Evolutionary conservation across 148 eudicot genomes (phyloP).

Genomic region (Vaccinium myrtillus): DNA sequence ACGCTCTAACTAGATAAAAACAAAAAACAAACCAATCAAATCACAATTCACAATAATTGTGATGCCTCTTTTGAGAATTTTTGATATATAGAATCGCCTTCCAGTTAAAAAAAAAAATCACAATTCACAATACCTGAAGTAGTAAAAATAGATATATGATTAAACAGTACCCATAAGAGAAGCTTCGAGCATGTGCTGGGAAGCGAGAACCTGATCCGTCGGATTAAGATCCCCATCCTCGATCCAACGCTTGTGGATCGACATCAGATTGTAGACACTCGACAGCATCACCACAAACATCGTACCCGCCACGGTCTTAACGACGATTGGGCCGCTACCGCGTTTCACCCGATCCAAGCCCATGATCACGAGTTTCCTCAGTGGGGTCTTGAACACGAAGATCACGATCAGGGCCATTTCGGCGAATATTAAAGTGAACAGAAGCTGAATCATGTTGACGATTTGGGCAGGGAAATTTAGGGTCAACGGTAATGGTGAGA

Average conservation of each 20-base stretch:
- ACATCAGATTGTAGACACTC: constrained; percentile 37
- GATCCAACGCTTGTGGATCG: constrained; percentile 47
- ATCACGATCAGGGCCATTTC: constrained; percentile 55
- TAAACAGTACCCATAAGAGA: constrained; percentile 72
- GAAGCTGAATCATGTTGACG: constrained; percentile 50
- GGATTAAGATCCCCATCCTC: constrained; percentile 56
- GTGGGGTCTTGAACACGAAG: constrained; percentile 72
- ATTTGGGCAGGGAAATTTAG: not conserved
- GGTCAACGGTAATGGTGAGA: not conserved
- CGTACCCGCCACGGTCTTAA: constrained; percentile 66
- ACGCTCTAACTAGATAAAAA: no score
- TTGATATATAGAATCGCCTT: no score
- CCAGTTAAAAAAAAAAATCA: not conserved
- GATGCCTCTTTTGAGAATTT: no score
- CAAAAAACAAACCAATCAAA: not conserved
- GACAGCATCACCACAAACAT: constrained; percentile 51
- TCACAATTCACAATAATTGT: not conserved
- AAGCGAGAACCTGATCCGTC: constrained; percentile 71
- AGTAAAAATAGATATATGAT: not conserved
- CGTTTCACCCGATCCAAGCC: constrained; percentile 66
- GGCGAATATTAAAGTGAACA: constrained; percentile 44
- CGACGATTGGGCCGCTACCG: constrained; percentile 74
- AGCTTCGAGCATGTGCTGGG: constrained; percentile 66
- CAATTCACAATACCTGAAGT: not conserved
- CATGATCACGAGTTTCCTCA: constrained; percentile 59